phyloP scores from a whole-genome alignment of 1,284 basidiomycete species.

The Pseudozyma hubeiensis region DNA sequence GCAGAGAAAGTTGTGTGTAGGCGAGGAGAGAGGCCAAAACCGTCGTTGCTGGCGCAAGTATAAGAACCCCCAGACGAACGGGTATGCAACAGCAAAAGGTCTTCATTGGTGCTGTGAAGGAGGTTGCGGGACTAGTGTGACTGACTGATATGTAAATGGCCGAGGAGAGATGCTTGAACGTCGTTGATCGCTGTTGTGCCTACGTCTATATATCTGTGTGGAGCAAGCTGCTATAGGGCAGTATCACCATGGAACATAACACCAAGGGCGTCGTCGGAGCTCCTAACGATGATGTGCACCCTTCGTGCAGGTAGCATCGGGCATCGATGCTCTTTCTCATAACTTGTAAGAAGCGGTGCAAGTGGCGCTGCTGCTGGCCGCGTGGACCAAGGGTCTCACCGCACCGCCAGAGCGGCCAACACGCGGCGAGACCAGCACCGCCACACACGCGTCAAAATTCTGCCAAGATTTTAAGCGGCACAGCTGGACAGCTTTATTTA shows the following conservation, averaged over 20 bases:
- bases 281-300: background rate
- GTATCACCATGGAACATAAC: too few species aligned
- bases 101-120: conserved; percentile 5
- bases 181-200: too few species aligned
- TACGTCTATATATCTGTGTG: too few species aligned
- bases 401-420: background rate
- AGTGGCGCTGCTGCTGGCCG: background rate
- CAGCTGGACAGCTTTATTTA: conserved; percentile 9
- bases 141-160: background rate
- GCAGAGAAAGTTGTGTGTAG: conserved; percentile 25
- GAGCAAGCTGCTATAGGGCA: too few species aligned
- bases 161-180: too few species aligned
- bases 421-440: conserved; percentile 3
- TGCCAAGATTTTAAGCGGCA: conserved; percentile 7
- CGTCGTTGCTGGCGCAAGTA: conserved; percentile 21
- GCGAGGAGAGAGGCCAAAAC: conserved; percentile 13
- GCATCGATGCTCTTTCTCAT: background rate
- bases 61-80: conserved; percentile 23
- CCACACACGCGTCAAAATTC: conserved; percentile 1
- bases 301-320: background rate
- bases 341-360: background rate
- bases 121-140: too few species aligned
- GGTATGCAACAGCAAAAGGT: conserved; percentile 45
- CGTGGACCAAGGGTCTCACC: background rate
- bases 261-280: too few species aligned